Conservation (phyloP, 2,329 filamentous ascomycete species). For the Trichoderma sp. region DNA sequence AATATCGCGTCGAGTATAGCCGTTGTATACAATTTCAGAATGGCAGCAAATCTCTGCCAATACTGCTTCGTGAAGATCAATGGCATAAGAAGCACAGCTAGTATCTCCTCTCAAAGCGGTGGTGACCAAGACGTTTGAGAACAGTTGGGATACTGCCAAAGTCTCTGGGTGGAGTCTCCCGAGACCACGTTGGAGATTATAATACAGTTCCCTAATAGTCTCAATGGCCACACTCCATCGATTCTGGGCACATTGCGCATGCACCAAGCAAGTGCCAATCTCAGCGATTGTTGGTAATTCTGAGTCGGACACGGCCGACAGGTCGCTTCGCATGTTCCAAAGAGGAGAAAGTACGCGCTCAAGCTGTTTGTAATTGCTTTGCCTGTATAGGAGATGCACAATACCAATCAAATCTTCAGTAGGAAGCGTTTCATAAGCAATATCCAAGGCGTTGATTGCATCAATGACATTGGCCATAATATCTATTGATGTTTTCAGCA, state of each 20-base stretch:
- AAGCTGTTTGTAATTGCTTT: slow-evolving; percentile 49
- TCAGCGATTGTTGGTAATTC: not conserved
- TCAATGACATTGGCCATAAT: slow-evolving; percentile 36
- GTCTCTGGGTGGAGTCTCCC: slow-evolving; percentile 34
- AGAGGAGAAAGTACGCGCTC: slow-evolving; percentile 37
- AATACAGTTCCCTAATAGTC: slow-evolving; percentile 32
- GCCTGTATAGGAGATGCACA: slow-evolving; percentile 49
- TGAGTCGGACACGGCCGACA: slow-evolving; percentile 21
- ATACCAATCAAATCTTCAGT: slow-evolving; percentile 49
- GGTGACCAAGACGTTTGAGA: slow-evolving; percentile 29
- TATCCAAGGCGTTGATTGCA: slow-evolving; percentile 44
- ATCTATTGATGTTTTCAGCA: not conserved
- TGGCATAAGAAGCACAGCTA: not conserved
- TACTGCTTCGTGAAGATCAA: not conserved
- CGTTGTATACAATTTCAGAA: not conserved
- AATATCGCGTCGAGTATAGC: not conserved
- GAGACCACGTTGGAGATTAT: slow-evolving; percentile 33
- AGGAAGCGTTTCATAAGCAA: slow-evolving; percentile 47
- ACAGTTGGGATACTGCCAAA: slow-evolving; percentile 31
- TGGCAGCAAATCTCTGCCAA: not conserved
- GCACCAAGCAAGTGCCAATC: not conserved
- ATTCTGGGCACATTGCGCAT: not conserved
- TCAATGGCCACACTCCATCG: slow-evolving; percentile 27
- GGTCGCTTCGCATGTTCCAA: slow-evolving; percentile 31
- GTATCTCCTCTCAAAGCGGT: not conserved